Evolutionary conservation across 2,329 filamentous ascomycete genomes (phyloP).

Genomic region (Leptographium galeiforme): DNA sequence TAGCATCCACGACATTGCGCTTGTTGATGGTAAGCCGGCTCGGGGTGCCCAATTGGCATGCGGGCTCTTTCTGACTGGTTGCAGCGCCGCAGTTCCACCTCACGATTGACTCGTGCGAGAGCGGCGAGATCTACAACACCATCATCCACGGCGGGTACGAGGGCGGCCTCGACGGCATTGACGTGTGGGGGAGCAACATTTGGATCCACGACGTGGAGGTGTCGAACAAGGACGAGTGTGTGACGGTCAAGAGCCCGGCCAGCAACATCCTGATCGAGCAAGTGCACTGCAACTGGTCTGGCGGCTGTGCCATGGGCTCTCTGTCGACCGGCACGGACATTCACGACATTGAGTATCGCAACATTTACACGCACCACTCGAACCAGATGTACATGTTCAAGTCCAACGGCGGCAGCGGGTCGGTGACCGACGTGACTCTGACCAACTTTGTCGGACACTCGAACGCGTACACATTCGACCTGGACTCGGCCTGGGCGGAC

Average conservation of each 20-base stretch:
- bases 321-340: slow-evolving; percentile 27
- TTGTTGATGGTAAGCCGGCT: slow-evolving; percentile 25
- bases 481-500: slow-evolving; percentile 37
- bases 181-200: slow-evolving; percentile 40
- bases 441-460: slow-evolving; percentile 47
- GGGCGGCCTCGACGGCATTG: slow-evolving; percentile 42
- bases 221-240: slow-evolving; percentile 46
- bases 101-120: slow-evolving; percentile 21
- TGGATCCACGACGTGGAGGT: slow-evolving; percentile 47
- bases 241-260: slow-evolving; percentile 23
- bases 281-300: slow-evolving; percentile 48
- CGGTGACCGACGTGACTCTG: slow-evolving; percentile 33
- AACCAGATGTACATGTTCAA: slow-evolving; percentile 55
- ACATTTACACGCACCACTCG: slow-evolving; percentile 42
- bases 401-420: slow-evolving; percentile 42
- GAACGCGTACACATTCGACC: slow-evolving; percentile 44
- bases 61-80: background rate
- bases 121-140: slow-evolving; percentile 40
- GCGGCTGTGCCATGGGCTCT: slow-evolving; percentile 42
- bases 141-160: slow-evolving; percentile 34
- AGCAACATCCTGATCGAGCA: slow-evolving; percentile 44
- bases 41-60: background rate
- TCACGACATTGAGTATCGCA: slow-evolving; percentile 34
- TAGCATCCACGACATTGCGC: slow-evolving; percentile 32
- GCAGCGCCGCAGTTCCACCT: slow-evolving; percentile 13